phyloP scores from a whole-genome alignment of 73 alveolate genomes.

The Uronychia binucleata region DNA sequence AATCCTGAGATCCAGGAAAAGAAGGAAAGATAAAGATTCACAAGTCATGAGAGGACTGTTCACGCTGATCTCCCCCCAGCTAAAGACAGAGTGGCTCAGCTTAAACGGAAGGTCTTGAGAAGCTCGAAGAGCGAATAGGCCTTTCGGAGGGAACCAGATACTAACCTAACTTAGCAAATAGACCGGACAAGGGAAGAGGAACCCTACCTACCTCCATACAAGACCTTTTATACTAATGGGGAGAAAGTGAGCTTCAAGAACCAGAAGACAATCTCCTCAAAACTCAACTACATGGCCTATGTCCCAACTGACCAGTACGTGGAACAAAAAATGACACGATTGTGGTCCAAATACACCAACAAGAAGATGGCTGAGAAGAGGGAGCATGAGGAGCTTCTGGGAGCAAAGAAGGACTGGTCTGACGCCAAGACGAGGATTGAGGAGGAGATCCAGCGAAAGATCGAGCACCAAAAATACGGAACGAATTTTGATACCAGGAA shows the following conservation, averaged over 20 bases:
- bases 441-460: constrained; percentile 49
- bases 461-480: constrained; percentile 36
- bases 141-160: constrained; percentile 1
- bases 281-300: constrained; percentile 32
- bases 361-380: constrained; percentile 47
- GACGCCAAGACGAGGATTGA: constrained; percentile 56
- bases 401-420: constrained; percentile 47
- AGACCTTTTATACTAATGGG: constrained; percentile 43
- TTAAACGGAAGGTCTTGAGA: not conserved
- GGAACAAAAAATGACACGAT: constrained; percentile 40
- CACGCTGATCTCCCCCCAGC: constrained; percentile 17
- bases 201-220: constrained; percentile 30
- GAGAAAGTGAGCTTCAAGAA: constrained; percentile 39
- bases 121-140: not conserved
- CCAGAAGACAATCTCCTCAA: constrained; percentile 5
- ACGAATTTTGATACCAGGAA: constrained; percentile 56
- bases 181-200: constrained; percentile 11
- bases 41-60: constrained; percentile 11
- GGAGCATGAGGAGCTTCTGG: constrained; percentile 41
- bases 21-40: constrained; percentile 8
- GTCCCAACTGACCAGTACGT: constrained; percentile 36
- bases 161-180: constrained; percentile 2
- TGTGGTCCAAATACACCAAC: constrained; percentile 39
- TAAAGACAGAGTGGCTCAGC: constrained; percentile 4
- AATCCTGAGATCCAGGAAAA: not conserved